Evolutionary conservation across 2,329 filamentous ascomycete species (phyloP).

Genomic region (Coniella vitis): DNA sequence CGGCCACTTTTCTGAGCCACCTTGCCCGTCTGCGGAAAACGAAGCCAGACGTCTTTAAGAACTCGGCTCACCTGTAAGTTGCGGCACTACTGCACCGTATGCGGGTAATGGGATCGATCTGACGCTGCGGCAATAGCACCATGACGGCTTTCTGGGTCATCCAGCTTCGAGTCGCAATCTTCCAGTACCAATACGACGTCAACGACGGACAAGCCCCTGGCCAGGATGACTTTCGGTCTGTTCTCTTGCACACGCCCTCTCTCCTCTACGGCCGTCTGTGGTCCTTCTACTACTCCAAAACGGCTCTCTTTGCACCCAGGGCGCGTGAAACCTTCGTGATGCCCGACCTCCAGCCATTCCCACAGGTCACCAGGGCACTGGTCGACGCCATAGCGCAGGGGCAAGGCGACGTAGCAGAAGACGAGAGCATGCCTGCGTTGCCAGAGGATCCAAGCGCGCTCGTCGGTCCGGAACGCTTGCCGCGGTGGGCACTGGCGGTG

Average conservation of each 20-base stretch:
- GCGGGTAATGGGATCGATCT: neutral
- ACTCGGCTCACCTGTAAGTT: conserved; percentile 27
- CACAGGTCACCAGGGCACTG: conserved; percentile 13
- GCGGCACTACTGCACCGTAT: neutral
- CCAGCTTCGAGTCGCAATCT: conserved; percentile 26
- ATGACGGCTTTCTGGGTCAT: conserved; percentile 30
- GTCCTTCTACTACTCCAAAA: conserved; percentile 27
- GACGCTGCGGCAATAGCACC: neutral
- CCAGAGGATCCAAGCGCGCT: neutral
- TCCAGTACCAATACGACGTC: conserved; percentile 19
- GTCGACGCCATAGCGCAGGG: neutral
- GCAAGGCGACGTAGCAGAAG: neutral
- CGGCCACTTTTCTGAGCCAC: conserved; percentile 25
- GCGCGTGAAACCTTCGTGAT: conserved; percentile 25
- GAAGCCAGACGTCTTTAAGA: conserved; percentile 26
- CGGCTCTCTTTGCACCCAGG: conserved; percentile 24
- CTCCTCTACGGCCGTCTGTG: conserved; percentile 25
- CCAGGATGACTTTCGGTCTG: neutral
- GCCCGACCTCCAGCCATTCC: conserved; percentile 25
- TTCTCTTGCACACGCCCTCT: conserved; percentile 1
- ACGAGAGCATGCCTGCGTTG: neutral
- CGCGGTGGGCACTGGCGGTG: conserved; percentile 26
- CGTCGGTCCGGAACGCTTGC: conserved; percentile 17
- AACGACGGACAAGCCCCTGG: neutral
- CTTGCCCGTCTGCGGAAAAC: conserved; percentile 21